Percentiles rank a stretch among this genome's conserved stretches.
Conservation (phyloP, 148 eudicot species). For the Rhododendron simsii region DNA sequence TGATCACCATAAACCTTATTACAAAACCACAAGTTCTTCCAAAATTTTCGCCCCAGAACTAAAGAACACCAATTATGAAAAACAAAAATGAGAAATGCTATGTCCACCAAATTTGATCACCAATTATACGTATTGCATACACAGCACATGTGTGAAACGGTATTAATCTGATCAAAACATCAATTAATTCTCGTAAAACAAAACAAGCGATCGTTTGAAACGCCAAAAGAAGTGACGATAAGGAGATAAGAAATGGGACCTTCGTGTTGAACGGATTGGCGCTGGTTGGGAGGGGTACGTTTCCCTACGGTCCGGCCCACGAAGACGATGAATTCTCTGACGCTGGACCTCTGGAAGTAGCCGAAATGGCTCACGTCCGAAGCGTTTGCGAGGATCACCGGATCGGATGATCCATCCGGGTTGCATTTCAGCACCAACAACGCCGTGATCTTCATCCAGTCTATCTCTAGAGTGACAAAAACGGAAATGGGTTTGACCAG, state of each 20-base stretch:
- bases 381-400: conserved; percentile 59
- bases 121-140: not conserved
- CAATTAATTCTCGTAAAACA: not conserved
- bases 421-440: conserved; percentile 48
- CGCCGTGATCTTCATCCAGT: conserved; percentile 75
- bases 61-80: not conserved
- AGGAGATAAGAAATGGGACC: conserved; percentile 25
- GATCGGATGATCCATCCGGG: conserved; percentile 41
- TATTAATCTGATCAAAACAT: not conserved
- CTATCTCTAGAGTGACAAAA: not conserved
- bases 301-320: conserved; percentile 71
- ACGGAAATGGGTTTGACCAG: not conserved
- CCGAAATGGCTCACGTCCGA: conserved; percentile 67
- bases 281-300: conserved; percentile 64
- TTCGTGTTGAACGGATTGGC: conserved; percentile 81
- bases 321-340: conserved; percentile 70
- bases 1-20: too few species aligned
- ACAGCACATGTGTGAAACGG: not conserved
- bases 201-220: too few species aligned
- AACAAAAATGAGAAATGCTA: not conserved
- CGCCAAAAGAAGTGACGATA: not conserved
- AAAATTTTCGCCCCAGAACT: not conserved
- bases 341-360: conserved; percentile 69
- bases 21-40: not conserved
- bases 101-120: not conserved